phyloP scores from a whole-genome alignment of 2,329 filamentous ascomycete genomes.

The Acarospora socialis region DNA sequence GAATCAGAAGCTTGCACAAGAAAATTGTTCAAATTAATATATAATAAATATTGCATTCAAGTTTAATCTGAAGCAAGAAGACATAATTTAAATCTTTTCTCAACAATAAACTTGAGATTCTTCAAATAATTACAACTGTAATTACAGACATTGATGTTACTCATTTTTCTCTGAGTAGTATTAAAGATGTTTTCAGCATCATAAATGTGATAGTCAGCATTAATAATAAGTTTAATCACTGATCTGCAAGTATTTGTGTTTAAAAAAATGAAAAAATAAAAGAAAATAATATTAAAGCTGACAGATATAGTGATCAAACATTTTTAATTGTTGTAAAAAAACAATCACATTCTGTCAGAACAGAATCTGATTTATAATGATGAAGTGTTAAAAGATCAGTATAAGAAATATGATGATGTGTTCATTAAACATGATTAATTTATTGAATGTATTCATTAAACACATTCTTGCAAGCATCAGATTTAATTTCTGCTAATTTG shows the following conservation, averaged over 20 bases:
- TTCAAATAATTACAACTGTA: slow-evolving; percentile 18
- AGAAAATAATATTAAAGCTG: slow-evolving; percentile 18
- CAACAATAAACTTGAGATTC: slow-evolving; percentile 3
- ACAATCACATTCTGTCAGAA: slow-evolving; percentile 8
- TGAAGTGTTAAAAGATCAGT: slow-evolving; percentile 23
- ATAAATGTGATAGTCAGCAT: slow-evolving; percentile 28
- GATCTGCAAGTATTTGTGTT: slow-evolving; percentile 23
- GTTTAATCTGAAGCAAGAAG: slow-evolving; percentile 16
- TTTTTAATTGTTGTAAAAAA: slow-evolving; percentile 13
- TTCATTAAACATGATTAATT: too few relatives aligned
- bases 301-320: slow-evolving; percentile 18
- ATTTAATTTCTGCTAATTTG: too few relatives aligned
- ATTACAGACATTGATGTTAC: slow-evolving; percentile 31
- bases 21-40: slow-evolving; percentile 1
- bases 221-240: slow-evolving; percentile 20
- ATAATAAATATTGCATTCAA: slow-evolving; percentile 13
- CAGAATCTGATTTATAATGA: slow-evolving; percentile 23
- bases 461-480: too few relatives aligned
- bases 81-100: slow-evolving; percentile 12
- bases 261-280: slow-evolving; percentile 18
- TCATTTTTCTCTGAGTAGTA: slow-evolving; percentile 21
- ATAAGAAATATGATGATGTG: too few relatives aligned
- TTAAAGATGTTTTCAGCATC: slow-evolving; percentile 23
- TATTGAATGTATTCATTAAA: too few relatives aligned
- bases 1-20: not conserved